Evolutionary conservation across 139 green algal genomes (phyloP).

Genomic region (Protoeuglena noctilucae): DNA sequence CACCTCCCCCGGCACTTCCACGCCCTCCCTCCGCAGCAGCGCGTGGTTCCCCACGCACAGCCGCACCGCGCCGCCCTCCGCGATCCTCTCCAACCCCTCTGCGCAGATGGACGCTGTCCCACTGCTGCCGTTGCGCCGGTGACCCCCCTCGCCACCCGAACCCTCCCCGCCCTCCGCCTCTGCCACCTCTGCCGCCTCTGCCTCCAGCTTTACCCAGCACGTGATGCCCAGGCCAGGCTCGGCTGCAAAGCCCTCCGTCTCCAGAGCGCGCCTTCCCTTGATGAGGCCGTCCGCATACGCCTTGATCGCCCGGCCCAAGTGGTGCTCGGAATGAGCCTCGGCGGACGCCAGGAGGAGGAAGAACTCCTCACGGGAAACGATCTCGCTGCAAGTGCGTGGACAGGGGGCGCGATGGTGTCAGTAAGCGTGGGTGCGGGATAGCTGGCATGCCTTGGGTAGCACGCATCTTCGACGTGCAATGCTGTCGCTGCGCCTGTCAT

Average conservation of each 20-base stretch:
- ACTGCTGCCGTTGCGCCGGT: constrained; percentile 4
- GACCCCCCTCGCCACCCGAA: background rate
- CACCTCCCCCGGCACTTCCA: constrained; percentile 19
- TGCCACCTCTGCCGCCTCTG: constrained; percentile 9
- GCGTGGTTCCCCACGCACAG: constrained; percentile 52
- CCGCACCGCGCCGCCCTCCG: constrained; percentile 3
- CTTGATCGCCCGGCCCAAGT: constrained; percentile 54
- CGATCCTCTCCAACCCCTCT: background rate
- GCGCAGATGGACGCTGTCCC: constrained; percentile 3
- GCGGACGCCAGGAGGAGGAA: constrained; percentile 44
- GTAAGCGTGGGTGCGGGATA: too few relatives aligned
- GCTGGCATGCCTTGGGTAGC: too few relatives aligned
- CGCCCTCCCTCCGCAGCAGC: constrained; percentile 41
- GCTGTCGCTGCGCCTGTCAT: too few relatives aligned
- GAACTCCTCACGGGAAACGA: constrained; percentile 25
- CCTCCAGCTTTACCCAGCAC: background rate
- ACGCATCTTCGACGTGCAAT: too few relatives aligned
- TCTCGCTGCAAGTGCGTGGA: too few relatives aligned
- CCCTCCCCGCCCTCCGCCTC: background rate
- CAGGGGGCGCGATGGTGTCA: too few relatives aligned
- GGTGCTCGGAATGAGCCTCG: constrained; percentile 79
- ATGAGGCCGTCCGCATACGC: background rate
- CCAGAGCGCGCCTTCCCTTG: background rate
- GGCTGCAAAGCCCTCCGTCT: too few relatives aligned
- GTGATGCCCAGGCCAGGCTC: constrained; percentile 11